Conservation (phyloP, 2,329 filamentous ascomycete genomes). For the Pseudopithomyces maydicus region DNA sequence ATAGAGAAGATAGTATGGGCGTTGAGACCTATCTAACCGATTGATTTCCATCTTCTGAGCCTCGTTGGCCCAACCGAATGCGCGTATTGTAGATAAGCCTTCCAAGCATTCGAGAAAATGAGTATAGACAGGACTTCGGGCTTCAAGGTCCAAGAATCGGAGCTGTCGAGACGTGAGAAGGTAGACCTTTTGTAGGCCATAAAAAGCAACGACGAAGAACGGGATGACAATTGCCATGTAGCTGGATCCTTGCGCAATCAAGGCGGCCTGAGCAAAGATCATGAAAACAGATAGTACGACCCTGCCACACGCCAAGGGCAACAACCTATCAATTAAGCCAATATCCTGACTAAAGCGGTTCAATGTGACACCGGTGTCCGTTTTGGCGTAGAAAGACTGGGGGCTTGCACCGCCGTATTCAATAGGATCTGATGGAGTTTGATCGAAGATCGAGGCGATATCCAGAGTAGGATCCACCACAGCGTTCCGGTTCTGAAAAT, state of each 20-base stretch:
- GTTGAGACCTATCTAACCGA: conserved; percentile 43
- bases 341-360: conserved; percentile 19
- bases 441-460: conserved; percentile 4
- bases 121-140: conserved; percentile 52
- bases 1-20: conserved; percentile 46
- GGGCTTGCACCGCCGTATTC: conserved; percentile 1
- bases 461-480: conserved; percentile 6
- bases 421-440: conserved; percentile 5
- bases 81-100: conserved; percentile 54
- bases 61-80: conserved; percentile 49
- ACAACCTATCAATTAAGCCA: conserved; percentile 11
- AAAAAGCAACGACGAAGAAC: conserved; percentile 40
- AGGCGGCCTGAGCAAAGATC: neutral
- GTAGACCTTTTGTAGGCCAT: conserved; percentile 48
- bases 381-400: conserved; percentile 7
- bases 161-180: conserved; percentile 51
- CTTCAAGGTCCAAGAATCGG: conserved; percentile 57
- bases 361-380: conserved; percentile 1
- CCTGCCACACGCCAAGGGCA: conserved; percentile 4
- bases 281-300: neutral
- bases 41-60: conserved; percentile 4
- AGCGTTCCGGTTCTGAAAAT: conserved; percentile 6
- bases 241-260: conserved; percentile 3
- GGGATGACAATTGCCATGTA: conserved; percentile 30
- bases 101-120: conserved; percentile 55